Base-by-base conservation (phyloP, 129 eudicot species). In the Chrysanthemum makinoi region DNA sequence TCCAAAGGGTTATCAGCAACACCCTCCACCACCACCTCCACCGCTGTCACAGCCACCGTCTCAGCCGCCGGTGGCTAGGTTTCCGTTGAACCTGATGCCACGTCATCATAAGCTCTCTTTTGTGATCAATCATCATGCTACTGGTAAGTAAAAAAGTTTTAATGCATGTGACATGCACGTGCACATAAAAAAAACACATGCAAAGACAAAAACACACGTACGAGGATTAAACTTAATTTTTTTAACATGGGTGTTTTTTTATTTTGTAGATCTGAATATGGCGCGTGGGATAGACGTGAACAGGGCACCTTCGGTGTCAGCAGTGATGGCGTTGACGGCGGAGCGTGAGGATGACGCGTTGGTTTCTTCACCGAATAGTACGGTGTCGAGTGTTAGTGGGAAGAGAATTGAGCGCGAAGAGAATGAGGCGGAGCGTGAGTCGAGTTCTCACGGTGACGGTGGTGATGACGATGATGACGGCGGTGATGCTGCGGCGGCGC, bases 361-460 rank as follows among this genome's bases (percentile, higher is more conserved):
- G 60, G 86, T 79, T 4, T 87, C 87, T 3, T 91, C 97, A 4
- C 97, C 97, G 43, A 88, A 91, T 79, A 91, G 96, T 76, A 86
- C 95, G n/a, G 83, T 86, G 52, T 91, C 97, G 52, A 88, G 88
- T 19, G 67, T 84, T 61, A 91, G 91, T 56, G 95, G 95, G 30
- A 86, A 91, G 86, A 70, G 96, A 65, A 72, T 83, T 28, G 90
- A 88, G 80, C 78, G 92, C 47, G 88, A 81, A 57, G 88, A 83
- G 39, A 77, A 79, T 59, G 89, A 83, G 59, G 92, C 77, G 52
- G 95, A 83, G 83, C 60, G 89, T 49, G 87, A 81, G 30, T 72
- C 85, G 2, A 85, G 89, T 70, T 84, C 89, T 26, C 82, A 80
- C 47, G 86, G 77, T 24, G 52, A 67, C 64, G 75, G 83, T 33